These are phyloP conservation scores for Psophocarpus tetragonolobus DNA, from an alignment of 306 rosid species.

Conservation along the genomic window DNA sequence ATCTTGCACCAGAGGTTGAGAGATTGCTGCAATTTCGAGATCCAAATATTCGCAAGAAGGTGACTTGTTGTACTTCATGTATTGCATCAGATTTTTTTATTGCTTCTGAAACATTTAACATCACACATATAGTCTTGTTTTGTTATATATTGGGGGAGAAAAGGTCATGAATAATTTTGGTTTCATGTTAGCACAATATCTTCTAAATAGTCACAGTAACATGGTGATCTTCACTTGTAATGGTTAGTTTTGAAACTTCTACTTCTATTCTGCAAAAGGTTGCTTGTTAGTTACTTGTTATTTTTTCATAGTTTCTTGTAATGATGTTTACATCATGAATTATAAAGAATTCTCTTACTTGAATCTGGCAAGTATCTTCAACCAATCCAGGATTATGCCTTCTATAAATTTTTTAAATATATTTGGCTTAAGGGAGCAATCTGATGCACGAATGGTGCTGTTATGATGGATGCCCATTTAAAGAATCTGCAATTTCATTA, in stretches of 20 bases:
- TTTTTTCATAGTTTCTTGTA: not conserved
- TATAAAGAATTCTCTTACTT: not conserved
- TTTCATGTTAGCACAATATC: not conserved
- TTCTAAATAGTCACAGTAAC: constrained; percentile 1
- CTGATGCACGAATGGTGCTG: not conserved
- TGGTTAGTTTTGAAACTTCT: constrained; percentile 6
- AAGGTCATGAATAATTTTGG: constrained; percentile 1
- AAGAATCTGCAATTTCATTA: constrained; percentile 4
- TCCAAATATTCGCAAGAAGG: constrained; percentile 97
- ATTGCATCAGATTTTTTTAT: not conserved
- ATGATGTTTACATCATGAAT: constrained; percentile 7
- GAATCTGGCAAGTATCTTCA: constrained; percentile 6
- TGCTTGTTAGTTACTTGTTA: not conserved
- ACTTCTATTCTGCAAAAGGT: not conserved
- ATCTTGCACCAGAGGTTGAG: constrained; percentile 99
- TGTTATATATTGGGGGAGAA: constrained; percentile 11
- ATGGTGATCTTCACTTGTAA: not conserved
- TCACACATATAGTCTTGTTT: constrained; percentile 6
- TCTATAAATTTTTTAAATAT: not conserved
- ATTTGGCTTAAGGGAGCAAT: constrained; percentile 20
- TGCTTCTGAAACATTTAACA: constrained; percentile 11
- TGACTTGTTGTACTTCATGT: constrained; percentile 38
- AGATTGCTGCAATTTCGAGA: constrained; percentile 96
- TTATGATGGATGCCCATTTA: constrained; percentile 19
- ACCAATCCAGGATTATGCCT: not conserved